A percentile compares a stretch with the other conserved stretches of the same genome.
These are phyloP conservation scores for Metarhizium guizhouense DNA, from an alignment of 2,329 filamentous ascomycete species.

Conservation along the genomic window DNA sequence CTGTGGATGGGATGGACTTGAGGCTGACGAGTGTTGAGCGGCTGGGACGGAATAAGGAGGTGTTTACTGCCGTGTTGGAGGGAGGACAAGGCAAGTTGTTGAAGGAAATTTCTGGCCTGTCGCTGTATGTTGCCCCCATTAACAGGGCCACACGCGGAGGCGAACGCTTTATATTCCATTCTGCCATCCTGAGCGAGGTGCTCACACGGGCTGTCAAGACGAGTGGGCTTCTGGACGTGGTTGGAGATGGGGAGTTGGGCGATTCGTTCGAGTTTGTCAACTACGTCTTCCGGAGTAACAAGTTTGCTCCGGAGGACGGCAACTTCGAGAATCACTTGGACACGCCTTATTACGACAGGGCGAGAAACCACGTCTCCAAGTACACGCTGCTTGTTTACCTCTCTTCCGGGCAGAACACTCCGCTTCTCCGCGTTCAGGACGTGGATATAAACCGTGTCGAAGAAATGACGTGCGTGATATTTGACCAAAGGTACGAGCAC, in stretches of 20 bases:
- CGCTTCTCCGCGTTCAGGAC: not conserved
- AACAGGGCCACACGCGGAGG: not conserved
- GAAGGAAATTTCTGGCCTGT: not conserved
- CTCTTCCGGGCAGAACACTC: not conserved
- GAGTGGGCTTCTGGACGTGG: not conserved
- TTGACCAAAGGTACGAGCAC: constrained; percentile 1
- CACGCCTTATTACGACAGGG: constrained; percentile 1
- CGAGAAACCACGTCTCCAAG: not conserved
- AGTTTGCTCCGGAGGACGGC: not conserved
- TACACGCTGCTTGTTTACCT: not conserved
- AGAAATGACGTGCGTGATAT: constrained; percentile 2
- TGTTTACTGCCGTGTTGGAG: not conserved
- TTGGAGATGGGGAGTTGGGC: not conserved
- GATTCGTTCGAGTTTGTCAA: not conserved
- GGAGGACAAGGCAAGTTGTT: not conserved
- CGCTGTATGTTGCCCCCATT: not conserved
- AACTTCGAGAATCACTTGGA: not conserved
- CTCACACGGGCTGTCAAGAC: not conserved
- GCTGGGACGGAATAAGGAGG: not conserved
- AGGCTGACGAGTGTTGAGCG: not conserved
- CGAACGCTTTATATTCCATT: constrained; percentile 1
- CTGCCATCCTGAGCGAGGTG: not conserved
- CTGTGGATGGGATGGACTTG: not conserved
- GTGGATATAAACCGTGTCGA: not conserved
- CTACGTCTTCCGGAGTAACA: not conserved